phyloP scores from a whole-genome alignment of 208 protist genomes.

The Naegleria fowleri region DNA sequence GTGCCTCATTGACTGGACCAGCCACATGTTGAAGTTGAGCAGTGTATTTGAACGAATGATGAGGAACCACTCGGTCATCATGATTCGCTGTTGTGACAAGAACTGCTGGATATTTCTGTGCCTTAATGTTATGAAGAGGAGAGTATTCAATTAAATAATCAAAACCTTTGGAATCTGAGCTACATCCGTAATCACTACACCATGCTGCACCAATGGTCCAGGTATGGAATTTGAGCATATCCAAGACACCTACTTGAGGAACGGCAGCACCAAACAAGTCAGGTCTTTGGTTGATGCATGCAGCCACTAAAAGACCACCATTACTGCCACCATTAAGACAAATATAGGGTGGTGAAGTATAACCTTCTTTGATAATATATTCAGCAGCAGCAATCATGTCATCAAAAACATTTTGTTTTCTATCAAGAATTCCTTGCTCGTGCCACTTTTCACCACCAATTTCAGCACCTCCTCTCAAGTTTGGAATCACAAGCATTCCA shows the following conservation, averaged over 20 bases:
- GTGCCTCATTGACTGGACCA: conserved; percentile 48
- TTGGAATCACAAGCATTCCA: conserved; percentile 75
- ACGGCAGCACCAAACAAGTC: conserved; percentile 69
- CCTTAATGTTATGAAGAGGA: conserved; percentile 81
- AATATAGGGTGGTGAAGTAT: conserved; percentile 70
- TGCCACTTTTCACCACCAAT: conserved; percentile 83
- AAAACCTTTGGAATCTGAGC: conserved; percentile 79
- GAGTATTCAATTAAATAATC: conserved; percentile 80
- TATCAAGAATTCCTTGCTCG: conserved; percentile 56
- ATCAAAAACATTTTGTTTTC: conserved; percentile 52
- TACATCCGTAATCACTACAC: conserved; percentile 47
- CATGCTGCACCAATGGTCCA: conserved; percentile 28
- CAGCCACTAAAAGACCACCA: conserved; percentile 83
- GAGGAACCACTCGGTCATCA: conserved; percentile 89
- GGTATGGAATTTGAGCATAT: conserved; percentile 65
- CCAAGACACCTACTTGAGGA: conserved; percentile 78
- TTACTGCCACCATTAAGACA: conserved; percentile 85
- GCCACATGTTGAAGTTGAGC: conserved; percentile 80
- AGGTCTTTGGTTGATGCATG: conserved; percentile 75
- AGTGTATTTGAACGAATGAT: conserved; percentile 88
- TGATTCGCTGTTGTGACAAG: conserved; percentile 83
- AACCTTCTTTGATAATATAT: conserved; percentile 43
- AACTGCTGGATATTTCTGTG: conserved; percentile 73
- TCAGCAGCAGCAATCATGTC: conserved; percentile 47
- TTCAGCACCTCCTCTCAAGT: conserved; percentile 89